Percentiles rank a stretch among this genome's conserved stretches.
Evolutionary conservation across 441 rosid species (phyloP).

Genomic region (Macaranga tanarius): DNA sequence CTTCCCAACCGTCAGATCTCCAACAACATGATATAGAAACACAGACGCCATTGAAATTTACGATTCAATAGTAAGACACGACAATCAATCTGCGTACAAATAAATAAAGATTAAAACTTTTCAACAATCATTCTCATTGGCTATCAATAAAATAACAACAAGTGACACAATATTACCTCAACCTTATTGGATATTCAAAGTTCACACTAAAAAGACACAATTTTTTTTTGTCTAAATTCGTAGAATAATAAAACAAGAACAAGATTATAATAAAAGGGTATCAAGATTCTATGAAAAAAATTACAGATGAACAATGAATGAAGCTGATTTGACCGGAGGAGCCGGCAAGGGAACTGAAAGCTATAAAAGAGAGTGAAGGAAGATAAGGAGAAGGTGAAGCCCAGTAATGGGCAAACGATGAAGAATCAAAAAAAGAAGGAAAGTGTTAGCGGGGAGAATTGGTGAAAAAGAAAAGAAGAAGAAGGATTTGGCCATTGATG

Average conservation of each 20-base stretch:
- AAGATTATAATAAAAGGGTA: background rate
- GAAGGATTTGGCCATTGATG: constrained; percentile 44
- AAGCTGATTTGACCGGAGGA: constrained; percentile 13
- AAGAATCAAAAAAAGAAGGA: constrained; percentile 40
- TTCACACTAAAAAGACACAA: background rate
- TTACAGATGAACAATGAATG: background rate
- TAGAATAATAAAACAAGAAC: no score
- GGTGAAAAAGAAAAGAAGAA: background rate
- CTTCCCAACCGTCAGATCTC: constrained; percentile 98
- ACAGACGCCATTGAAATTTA: constrained; percentile 71
- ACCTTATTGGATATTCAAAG: constrained; percentile 3
- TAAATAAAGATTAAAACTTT: background rate
- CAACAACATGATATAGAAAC: constrained; percentile 86
- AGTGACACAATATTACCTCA: background rate
- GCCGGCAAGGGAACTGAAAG: constrained; percentile 32
- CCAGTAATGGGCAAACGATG: constrained; percentile 58
- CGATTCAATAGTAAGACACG: background rate
- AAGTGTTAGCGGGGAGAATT: constrained; percentile 1
- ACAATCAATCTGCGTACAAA: background rate
- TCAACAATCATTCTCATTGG: background rate
- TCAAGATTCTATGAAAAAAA: background rate
- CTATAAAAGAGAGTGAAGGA: constrained; percentile 86
- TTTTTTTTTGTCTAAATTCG: no score
- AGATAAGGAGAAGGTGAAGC: constrained; percentile 67
- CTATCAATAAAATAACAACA: background rate